Base-by-base conservation (phyloP, 176 grass and related monocot genomes). In the Juncus effusus region DNA sequence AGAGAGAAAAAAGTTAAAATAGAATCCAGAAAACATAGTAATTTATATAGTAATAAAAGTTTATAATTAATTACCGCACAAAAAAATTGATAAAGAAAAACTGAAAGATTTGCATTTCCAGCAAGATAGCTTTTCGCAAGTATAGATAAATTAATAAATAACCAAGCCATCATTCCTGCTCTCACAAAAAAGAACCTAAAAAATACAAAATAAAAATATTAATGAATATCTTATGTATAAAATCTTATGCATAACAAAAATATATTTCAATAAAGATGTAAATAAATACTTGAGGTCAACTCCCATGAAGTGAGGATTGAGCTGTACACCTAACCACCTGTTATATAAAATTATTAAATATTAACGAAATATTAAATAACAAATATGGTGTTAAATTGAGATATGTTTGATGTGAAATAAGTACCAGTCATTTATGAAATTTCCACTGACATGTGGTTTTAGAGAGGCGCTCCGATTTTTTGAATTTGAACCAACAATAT, bases 141-240 rank as follows among this genome's bases (percentile, higher is more conserved):
- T 61, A 92, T 64, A 82, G 94, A 97, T 52, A 97, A 88, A 67
- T 89, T 97, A 69, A 97, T 97, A 73, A 97, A 84, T 80, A 97
- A 80, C 94, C 94, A 97, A 64, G 82, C 94, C 94, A 92, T 92
- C 94, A 97, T 97, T 86, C 94, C 94, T 72, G 94, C 94, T 78
- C 94, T 92, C 56, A 97, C 85, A 67, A 92, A 89, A 69, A 89
- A 97, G 83, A 97, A 97, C 19, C 94, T 97, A 82, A 56, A 86
- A 79, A 14, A 74, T 4, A 76, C 64, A 5, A 64, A 2, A 77
- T 42, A 67, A 19, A 74, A 62, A 13, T 66, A 42, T 37, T 28
- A 42, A 64, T 49, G 40, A 80, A 14, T 42, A 6, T 56, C 60
- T 50, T 42, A 45, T 4, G 56, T 2, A 57, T 13, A 13, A 57